Base-by-base conservation (phyloP, 163 green algal species). In the Scenedesmus sp. region DNA sequence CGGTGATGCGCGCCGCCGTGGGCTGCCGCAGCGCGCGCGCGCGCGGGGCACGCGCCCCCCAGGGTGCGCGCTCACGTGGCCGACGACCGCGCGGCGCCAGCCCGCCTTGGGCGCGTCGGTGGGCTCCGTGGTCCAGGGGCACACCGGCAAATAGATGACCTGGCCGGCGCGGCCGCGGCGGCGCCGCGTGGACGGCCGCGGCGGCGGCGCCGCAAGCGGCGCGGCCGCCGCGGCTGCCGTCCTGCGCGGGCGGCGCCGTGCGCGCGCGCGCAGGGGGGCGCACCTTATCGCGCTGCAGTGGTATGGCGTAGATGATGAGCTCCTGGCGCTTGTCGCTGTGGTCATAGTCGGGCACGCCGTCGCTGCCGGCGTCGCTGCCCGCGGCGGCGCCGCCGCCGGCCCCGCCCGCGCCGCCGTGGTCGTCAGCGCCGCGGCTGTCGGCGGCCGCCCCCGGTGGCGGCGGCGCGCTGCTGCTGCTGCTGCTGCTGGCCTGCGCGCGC, bases 91-190 rank as follows among this genome's bases (percentile, higher is more conserved):
- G n/a, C 56, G 33, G 48, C 73, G 73, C 62, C 54, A 53, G 34
- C 60, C 74, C 6, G n/a, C 58, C 26, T 39, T 56, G 39, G n/a
- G 28, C n/a, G 51, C n/a, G 54, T 83, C 36, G 75, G 75, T 17
- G 54, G 64, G 2, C 14, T 47, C 13, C 75, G 56, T n/a, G n/a
- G n/a, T n/a, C 75, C 75, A 83, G 0, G 75, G 75, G 54, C 64
- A 75, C 18, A 83, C 64, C 31, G 75, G 75, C 29, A 83, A 45
- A 28, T 72, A 83, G 20, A 83, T 75, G 18, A 75, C 60, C 73
- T 81, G 60, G 0, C n/a, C 13, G 48, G 22, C 26, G 47, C 39
- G 18, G 3, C 20, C 31, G 17, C 36, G n/a, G n/a, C n/a, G n/a
- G n/a, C n/a, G n/a, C n/a, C n/a, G n/a, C n/a, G n/a, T n/a, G n/a